Conservation (phyloP, 2,329 filamentous ascomycete genomes). For the Pseudocercospora fijiensis region DNA sequence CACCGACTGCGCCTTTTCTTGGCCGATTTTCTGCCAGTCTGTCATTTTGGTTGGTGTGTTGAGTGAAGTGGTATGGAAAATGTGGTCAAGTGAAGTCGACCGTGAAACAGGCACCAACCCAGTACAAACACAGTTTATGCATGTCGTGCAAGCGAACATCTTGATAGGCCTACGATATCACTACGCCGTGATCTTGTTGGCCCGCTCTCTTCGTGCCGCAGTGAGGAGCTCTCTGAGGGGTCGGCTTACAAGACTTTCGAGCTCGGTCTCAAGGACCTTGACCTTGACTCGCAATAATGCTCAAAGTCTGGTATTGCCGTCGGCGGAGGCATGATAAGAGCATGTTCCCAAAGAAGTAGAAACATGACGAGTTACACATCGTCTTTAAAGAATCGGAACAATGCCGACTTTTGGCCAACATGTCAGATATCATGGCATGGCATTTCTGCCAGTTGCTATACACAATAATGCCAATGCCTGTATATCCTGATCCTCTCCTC, state of each 20-base stretch:
- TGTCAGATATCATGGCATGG: neutral
- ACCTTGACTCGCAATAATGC: neutral
- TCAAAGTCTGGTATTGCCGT: neutral
- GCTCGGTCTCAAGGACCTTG: neutral
- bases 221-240: conserved; percentile 2
- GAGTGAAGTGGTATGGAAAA: neutral
- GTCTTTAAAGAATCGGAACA: neutral
- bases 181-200: neutral
- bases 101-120: neutral
- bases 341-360: neutral
- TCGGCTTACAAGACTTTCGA: neutral
- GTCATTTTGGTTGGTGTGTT: conserved; percentile 4
- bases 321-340: neutral
- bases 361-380: neutral
- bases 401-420: neutral
- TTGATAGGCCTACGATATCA: conserved; percentile 11
- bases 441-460: neutral
- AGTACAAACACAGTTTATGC: neutral
- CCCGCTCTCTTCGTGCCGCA: neutral
- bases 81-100: neutral
- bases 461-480: neutral
- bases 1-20: conserved; percentile 56
- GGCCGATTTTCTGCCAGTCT: conserved; percentile 53
- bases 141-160: neutral
- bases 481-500: neutral